Evolutionary conservation across 116 monocot species (phyloP).

Genomic region (Trichopus zeylanicus): DNA sequence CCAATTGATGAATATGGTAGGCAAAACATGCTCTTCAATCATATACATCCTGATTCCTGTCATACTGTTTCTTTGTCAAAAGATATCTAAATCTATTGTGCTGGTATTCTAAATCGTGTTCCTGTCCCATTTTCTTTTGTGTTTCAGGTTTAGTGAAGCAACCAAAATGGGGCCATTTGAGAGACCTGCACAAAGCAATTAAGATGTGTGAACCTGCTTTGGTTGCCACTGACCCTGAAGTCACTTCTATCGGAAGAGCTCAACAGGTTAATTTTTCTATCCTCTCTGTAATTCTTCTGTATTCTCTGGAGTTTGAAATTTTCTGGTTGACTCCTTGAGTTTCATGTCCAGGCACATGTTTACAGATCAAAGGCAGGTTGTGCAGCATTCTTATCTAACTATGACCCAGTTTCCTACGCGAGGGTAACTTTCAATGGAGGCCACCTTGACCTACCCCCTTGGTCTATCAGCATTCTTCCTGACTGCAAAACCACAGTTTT

Average conservation of each 20-base stretch:
- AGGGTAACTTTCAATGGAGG: conserved; percentile 55
- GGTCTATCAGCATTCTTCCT: conserved; percentile 96
- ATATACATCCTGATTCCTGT: background rate
- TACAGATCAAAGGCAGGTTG: conserved; percentile 70
- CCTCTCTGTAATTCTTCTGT: background rate
- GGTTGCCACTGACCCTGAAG: conserved; percentile 52
- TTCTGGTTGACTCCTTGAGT: background rate
- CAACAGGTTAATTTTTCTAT: conserved; percentile 50
- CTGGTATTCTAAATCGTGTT: no score
- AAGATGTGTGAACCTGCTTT: conserved; percentile 70
- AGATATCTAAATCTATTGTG: no score
- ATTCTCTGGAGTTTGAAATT: no score
- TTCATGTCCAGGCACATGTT: conserved; percentile 55
- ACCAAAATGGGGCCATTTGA: conserved; percentile 95
- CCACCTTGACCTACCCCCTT: conserved; percentile 74
- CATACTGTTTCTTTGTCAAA: no score
- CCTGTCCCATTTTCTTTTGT: background rate
- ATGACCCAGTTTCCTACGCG: conserved; percentile 40
- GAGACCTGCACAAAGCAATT: conserved; percentile 80
- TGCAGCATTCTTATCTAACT: conserved; percentile 89
- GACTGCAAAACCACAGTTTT: conserved; percentile 84
- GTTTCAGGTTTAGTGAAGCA: conserved; percentile 63
- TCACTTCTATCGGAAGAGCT: conserved; percentile 40
- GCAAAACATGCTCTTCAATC: background rate
- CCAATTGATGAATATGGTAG: conserved; percentile 90